Evolutionary conservation across 2,329 filamentous ascomycete species (phyloP), one percentile per base, ranked within the genome.

Genomic region (Juglanconis sp.): DNA sequence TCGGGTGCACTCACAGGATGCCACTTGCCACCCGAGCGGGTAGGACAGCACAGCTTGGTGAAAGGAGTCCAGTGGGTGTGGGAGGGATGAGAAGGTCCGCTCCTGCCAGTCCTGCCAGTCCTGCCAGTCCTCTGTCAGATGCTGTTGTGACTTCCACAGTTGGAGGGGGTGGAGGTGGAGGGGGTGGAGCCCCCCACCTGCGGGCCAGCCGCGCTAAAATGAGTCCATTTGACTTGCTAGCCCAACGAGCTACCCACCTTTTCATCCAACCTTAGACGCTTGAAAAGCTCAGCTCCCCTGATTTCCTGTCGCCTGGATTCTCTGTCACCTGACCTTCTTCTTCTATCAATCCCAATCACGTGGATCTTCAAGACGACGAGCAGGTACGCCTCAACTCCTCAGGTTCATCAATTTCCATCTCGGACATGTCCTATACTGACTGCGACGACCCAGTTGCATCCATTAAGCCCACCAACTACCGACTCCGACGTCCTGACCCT

Each of bases 1-100:
- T 24, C 17, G 17, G 17, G 40, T 56, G 46, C 30, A 35, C 32
- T 46, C 35, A 13, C 9, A 47, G 35, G 24, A 44, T 58, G 56
- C 47, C 40, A 53, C 49, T 36, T 38, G 56, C 47, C 49, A 58
- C 49, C 56, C 31, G 40, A 38, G 46, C 24, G 17, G 46, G 42
- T 46, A 42, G n/a, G 38, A 10, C 10, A 42, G 4, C 4, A 42
- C 38, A 42, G 38, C 4, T 15, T 15, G n/a, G 38, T 42, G 38
- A 42, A 42, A 13, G 50, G 13, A 38, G n/a, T 13, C 17, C 9
- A 3, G 32, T 53, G 35, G 50, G 35, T 38, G 32, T 53, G 50
- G 50, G 50, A 35, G 34, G n/a, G 35, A 10, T 17, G 36, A 24
- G 50, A 30, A 5, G 13, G 35, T 40, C 15, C 9, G 35, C 24